Conservation (phyloP, 2,329 filamentous ascomycete species). For the Diplodia sapinea region DNA sequence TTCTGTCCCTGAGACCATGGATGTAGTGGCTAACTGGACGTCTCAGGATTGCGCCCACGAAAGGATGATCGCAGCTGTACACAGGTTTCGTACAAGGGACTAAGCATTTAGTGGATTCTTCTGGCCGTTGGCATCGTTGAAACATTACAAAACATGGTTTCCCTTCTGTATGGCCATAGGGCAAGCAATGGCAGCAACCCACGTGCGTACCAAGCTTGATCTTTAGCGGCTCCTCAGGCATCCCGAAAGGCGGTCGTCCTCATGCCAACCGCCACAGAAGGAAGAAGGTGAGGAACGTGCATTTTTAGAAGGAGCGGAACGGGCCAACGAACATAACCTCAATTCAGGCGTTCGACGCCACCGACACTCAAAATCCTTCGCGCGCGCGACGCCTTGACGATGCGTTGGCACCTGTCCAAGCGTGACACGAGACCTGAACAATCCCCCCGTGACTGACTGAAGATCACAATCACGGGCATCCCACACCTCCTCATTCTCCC, state of each 20-base stretch:
- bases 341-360: slow-evolving; percentile 2
- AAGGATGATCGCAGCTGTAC: background rate
- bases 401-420: background rate
- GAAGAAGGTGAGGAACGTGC: slow-evolving; percentile 2
- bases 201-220: background rate
- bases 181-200: background rate
- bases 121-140: background rate
- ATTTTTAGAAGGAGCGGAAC: background rate
- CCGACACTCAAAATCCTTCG: slow-evolving; percentile 1
- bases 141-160: background rate
- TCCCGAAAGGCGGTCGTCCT: background rate
- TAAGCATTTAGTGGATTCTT: background rate
- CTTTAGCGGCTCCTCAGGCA: background rate
- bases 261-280: background rate
- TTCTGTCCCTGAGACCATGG: background rate
- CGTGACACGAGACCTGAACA: background rate
- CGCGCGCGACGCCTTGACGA: background rate
- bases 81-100: background rate
- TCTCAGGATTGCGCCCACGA: background rate
- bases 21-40: background rate
- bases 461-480: slow-evolving; percentile 1
- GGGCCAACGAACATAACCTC: background rate
- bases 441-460: background rate
- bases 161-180: background rate
- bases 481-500: background rate